A percentile compares a stretch with the other conserved stretches of the same genome.
Conservation (phyloP, 2,329 filamentous ascomycete species). For the Hypomyces rosellus region DNA sequence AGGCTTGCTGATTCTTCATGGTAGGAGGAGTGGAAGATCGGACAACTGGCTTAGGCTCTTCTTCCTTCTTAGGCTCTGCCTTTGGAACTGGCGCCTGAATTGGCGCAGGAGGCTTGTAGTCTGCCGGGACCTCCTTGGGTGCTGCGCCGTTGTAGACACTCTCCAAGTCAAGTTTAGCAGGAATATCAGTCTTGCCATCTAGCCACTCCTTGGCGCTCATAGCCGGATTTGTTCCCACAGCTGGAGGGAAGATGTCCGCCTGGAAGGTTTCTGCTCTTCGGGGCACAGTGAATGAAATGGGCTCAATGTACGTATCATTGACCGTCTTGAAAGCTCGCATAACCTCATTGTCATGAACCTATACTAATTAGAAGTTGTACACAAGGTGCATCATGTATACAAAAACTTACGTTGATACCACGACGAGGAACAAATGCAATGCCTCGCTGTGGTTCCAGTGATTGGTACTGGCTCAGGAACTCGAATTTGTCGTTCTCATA, state of each 20-base stretch:
- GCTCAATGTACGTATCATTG: constrained; percentile 89
- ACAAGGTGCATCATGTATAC: not conserved
- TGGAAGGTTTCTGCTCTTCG: constrained; percentile 92
- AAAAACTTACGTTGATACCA: constrained; percentile 68
- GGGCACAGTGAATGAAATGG: constrained; percentile 94
- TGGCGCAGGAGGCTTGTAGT: constrained; percentile 54
- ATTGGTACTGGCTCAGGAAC: constrained; percentile 95
- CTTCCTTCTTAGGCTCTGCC: constrained; percentile 29
- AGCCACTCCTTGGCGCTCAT: constrained; percentile 81
- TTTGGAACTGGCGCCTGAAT: constrained; percentile 39
- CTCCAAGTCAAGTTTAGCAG: constrained; percentile 89
- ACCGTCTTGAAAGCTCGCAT: constrained; percentile 97
- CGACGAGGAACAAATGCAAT: constrained; percentile 92
- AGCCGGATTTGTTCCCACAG: constrained; percentile 71
- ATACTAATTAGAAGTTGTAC: constrained; percentile 15
- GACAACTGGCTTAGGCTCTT: constrained; percentile 46
- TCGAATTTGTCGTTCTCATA: constrained; percentile 99
- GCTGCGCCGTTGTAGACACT: constrained; percentile 81
- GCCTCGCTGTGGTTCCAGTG: constrained; percentile 87
- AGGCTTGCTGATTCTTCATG: constrained; percentile 79
- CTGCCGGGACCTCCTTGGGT: constrained; percentile 67
- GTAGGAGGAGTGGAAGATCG: constrained; percentile 51
- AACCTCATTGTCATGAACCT: constrained; percentile 92
- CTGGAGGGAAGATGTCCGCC: constrained; percentile 91
- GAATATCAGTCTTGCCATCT: constrained; percentile 72